Base-by-base conservation (phyloP, 1,139 yeast species). In the Pichia sp. region DNA sequence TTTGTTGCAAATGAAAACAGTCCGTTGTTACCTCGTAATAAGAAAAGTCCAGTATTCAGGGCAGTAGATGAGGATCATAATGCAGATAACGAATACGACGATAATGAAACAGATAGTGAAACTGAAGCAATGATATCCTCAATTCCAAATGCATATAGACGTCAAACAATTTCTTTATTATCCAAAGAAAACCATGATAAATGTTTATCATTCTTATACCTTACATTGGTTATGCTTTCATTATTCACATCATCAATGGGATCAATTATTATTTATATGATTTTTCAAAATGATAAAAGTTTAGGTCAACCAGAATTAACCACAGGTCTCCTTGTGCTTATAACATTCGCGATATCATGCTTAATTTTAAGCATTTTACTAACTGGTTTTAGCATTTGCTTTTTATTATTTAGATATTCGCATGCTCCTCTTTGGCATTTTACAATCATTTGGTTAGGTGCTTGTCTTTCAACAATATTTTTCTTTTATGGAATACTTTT, bases 201-300 rank as follows among this genome's bases (percentile, higher is more conserved):
- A 32, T 72, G 75, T 5, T 52, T 76, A 12, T 64, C 78, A 2
- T 68, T 73, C 45, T 55, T 76, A 35, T 76, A 76, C 52, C 52
- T 73, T 35, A 56, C 70, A 1, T 58, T 71, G 16, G 55, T 73
- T 37, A 57, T 73, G 12, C 51, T 73, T 4, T 63, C 80, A 4
- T 66, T 71, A 12, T 55, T 76, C 4, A 66, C 71, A n/a, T 65
- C 74, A 2, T 73, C 74, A 4, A 64, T 75, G 27, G 66, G 76
- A 2, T 58, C 74, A 27, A 1, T 70, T 73, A 30, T 63, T 74
- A 8, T 57, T 55, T 35, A 29, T 45, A 73, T 11, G 51, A 69
- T 48, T 36, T 71, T 43, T 12, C 16, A 23, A 16, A 12, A 16
- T 29, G 39, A 24, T 16, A 33, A 7, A 30, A 32, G 11, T 20